Conservation (phyloP, 495 filamentous ascomycete genomes). For the Neurospora sp. region DNA sequence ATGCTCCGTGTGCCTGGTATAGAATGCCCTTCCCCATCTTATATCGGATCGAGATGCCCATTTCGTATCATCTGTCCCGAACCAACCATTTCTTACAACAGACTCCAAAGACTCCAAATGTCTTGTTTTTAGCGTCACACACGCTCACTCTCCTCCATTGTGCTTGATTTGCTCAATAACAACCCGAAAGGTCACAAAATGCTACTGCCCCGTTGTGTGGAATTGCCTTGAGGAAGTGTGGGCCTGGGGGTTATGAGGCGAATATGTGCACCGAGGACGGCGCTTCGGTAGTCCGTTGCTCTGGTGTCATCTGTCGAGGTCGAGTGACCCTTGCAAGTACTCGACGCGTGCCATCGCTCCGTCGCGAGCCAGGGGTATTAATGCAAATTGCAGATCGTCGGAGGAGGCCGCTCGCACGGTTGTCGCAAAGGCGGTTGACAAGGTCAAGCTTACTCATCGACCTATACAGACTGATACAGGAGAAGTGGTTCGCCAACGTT, state of each 20-base stretch:
- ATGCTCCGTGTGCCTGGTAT: neutral
- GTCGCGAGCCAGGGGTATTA: neutral
- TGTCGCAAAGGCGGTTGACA: neutral
- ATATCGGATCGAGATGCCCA: neutral
- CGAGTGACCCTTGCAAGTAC: neutral
- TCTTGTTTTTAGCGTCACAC: neutral
- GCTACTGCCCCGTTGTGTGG: neutral
- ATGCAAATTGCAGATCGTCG: neutral
- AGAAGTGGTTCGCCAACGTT: slow-evolving; percentile 94
- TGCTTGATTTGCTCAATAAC: neutral
- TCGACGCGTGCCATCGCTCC: neutral
- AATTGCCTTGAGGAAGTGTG: neutral
- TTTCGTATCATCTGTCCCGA: neutral
- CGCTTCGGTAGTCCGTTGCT: neutral
- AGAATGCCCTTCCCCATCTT: neutral
- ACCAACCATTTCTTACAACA: neutral
- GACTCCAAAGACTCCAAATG: neutral
- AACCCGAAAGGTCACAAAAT: neutral
- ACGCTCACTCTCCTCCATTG: neutral
- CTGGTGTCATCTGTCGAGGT: neutral
- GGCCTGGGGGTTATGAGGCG: neutral
- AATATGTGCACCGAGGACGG: neutral
- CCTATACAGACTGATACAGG: slow-evolving; percentile 60
- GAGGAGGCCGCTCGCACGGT: neutral
- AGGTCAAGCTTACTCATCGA: neutral